Conservation (phyloP, 495 filamentous ascomycete species). For the Aspergillus affinis region DNA sequence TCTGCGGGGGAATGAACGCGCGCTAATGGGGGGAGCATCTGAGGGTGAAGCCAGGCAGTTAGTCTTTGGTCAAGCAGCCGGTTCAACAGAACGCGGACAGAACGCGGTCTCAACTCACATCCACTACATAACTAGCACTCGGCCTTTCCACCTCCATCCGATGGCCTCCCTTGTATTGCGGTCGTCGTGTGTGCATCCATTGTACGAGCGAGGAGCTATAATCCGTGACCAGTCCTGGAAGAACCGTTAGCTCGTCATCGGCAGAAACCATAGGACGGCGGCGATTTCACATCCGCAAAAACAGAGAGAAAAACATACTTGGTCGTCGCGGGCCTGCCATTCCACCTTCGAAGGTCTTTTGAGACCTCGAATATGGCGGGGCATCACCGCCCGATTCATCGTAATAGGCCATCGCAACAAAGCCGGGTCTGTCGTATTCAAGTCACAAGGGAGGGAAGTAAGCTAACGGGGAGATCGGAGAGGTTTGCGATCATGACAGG, state of each 20-base stretch:
- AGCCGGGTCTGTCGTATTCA: constrained; percentile 4
- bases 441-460: constrained; percentile 14
- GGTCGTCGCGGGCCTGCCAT: constrained; percentile 43
- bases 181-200: constrained; percentile 86
- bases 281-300: background rate
- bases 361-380: constrained; percentile 32
- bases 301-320: constrained; percentile 30
- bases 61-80: constrained; percentile 10
- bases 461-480: constrained; percentile 2
- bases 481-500: constrained; percentile 9
- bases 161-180: constrained; percentile 67
- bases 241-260: constrained; percentile 6
- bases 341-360: constrained; percentile 39
- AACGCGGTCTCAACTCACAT: constrained; percentile 57
- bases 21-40: constrained; percentile 88
- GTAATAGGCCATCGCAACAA: constrained; percentile 41
- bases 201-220: constrained; percentile 90
- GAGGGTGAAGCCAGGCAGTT: constrained; percentile 7
- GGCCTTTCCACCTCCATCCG: constrained; percentile 77
- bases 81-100: too few relatives aligned
- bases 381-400: constrained; percentile 42
- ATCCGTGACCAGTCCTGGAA: constrained; percentile 74
- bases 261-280: background rate
- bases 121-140: constrained; percentile 81
- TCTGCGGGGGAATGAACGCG: constrained; percentile 70